phyloP scores from a whole-genome alignment of 495 filamentous ascomycete species.

The Annulohypoxylon nitens region DNA sequence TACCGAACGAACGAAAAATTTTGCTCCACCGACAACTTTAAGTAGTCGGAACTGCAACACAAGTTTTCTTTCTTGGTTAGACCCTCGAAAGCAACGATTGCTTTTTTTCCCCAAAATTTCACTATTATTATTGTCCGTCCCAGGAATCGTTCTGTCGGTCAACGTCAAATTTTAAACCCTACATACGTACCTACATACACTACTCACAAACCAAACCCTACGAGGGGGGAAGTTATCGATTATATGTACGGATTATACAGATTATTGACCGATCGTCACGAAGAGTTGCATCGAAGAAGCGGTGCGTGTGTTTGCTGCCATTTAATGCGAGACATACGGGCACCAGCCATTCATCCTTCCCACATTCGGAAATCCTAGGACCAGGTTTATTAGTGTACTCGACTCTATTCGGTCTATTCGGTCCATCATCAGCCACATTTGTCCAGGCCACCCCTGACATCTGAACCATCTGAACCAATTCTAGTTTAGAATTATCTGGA shows the following conservation, averaged over 20 bases:
- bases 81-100: conserved; percentile 17
- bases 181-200: too few species aligned
- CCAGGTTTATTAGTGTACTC: conserved; percentile 1
- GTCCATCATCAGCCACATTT: conserved; percentile 39
- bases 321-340: conserved; percentile 47
- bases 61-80: conserved; percentile 24
- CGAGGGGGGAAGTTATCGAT: conserved; percentile 24
- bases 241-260: conserved; percentile 42
- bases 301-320: conserved; percentile 44
- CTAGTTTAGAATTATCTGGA: conserved; percentile 34
- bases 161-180: conserved; percentile 15
- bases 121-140: not conserved
- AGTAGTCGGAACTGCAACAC: conserved; percentile 41
- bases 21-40: conserved; percentile 46
- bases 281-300: conserved; percentile 41
- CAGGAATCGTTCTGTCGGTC: conserved; percentile 35
- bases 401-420: not conserved
- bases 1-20: conserved; percentile 40
- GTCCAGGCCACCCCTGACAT: conserved; percentile 26
- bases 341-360: conserved; percentile 44
- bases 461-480: not conserved
- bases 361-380: conserved; percentile 39
- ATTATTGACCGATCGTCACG: conserved; percentile 43
- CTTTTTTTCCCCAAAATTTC: not conserved
- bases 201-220: not conserved